These are phyloP conservation scores for Pseudocercospora macadamiae DNA, from an alignment of 2,329 filamentous ascomycete genomes.

Conservation along the genomic window DNA sequence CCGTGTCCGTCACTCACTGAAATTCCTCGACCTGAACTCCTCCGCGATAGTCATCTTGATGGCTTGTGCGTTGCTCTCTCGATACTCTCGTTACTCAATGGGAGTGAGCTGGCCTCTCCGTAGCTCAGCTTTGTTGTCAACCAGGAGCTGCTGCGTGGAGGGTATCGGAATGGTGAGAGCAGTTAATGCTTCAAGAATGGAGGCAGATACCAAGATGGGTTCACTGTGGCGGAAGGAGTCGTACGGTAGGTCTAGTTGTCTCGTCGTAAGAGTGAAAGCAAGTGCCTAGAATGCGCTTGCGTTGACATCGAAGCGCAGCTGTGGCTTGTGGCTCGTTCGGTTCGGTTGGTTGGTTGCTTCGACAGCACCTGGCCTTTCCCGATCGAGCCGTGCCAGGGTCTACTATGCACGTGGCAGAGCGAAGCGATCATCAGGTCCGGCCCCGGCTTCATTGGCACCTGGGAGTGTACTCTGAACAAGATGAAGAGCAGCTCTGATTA, in stretches of 20 bases:
- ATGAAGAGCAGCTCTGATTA: no score
- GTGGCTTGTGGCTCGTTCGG: no score
- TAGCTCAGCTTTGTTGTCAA: conserved; percentile 3
- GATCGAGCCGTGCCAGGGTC: neutral
- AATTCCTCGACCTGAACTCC: conserved; percentile 67
- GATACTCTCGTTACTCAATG: neutral
- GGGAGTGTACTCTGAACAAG: no score
- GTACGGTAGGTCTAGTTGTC: neutral
- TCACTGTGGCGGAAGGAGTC: neutral
- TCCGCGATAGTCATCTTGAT: conserved; percentile 61
- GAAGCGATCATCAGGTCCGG: no score
- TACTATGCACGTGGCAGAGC: neutral
- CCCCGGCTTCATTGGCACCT: no score
- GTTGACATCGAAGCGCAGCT: neutral
- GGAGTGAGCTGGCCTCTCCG: neutral
- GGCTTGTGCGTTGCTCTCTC: neutral
- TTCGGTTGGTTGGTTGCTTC: no score
- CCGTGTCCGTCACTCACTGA: conserved; percentile 56
- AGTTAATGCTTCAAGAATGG: neutral
- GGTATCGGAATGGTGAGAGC: neutral
- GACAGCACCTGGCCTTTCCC: conserved; percentile 4
- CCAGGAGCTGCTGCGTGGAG: neutral
- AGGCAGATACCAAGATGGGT: neutral
- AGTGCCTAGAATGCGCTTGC: conserved; percentile 6
- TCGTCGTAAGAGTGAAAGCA: neutral